Evolutionary conservation across 2,329 filamentous ascomycete genomes (phyloP).

Genomic region (Aureobasidium sp.): DNA sequence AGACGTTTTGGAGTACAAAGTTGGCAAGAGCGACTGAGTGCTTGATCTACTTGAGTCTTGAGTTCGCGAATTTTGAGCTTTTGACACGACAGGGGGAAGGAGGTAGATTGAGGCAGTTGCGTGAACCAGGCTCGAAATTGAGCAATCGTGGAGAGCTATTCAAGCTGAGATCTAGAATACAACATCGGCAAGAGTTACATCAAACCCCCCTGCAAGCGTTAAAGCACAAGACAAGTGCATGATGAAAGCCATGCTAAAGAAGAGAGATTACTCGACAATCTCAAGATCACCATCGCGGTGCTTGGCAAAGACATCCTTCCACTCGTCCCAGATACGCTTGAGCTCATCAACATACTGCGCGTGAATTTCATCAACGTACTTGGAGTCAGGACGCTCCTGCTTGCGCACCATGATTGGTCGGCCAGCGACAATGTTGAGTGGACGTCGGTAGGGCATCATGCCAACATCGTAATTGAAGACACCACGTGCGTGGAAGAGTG

Average conservation of each 20-base stretch:
- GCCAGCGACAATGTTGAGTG: conserved; percentile 84
- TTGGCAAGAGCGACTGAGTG: background rate
- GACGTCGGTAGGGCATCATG: conserved; percentile 82
- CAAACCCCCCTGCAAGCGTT: background rate
- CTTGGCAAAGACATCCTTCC: conserved; percentile 67
- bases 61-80: background rate
- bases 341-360: conserved; percentile 68
- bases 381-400: conserved; percentile 56
- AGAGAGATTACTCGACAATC: conserved; percentile 48
- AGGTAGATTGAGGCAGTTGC: background rate
- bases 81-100: background rate
- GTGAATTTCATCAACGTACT: conserved; percentile 75
- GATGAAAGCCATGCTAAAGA: background rate
- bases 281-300: conserved; percentile 57
- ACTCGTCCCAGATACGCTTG: conserved; percentile 62
- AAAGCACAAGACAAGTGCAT: background rate
- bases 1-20: background rate
- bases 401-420: conserved; percentile 64
- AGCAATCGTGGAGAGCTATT: background rate
- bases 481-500: conserved; percentile 75
- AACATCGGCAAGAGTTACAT: background rate
- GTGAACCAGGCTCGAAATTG: background rate
- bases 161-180: background rate
- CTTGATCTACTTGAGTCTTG: background rate
- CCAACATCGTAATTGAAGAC: conserved; percentile 98